These are phyloP conservation scores for Sugiyamaella castrensis DNA, from an alignment of 1,139 yeast species.

Conservation along the genomic window DNA sequence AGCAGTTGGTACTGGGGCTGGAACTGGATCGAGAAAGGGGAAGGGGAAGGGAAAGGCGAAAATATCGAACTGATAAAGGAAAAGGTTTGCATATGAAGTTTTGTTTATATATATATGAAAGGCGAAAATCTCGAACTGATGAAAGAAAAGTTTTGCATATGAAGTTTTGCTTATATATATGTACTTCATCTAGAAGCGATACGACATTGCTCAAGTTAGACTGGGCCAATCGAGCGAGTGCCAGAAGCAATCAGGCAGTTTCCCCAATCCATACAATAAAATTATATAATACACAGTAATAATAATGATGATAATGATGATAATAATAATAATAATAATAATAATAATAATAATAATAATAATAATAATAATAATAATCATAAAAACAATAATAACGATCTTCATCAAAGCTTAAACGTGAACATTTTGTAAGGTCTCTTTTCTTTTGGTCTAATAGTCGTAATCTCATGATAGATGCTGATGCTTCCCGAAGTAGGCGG, in stretches of 20 bases:
- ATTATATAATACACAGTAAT: background rate
- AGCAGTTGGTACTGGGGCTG: no score
- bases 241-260: background rate
- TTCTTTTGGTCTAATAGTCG: background rate
- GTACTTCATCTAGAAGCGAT: background rate
- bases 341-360: background rate
- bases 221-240: background rate
- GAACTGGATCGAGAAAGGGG: no score
- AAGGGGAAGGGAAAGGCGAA: no score
- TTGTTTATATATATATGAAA: no score
- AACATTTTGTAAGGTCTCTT: background rate
- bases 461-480: no score
- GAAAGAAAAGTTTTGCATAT: no score
- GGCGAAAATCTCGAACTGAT: no score
- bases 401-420: background rate
- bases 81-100: no score
- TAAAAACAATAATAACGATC: background rate
- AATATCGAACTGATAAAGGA: no score
- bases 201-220: background rate
- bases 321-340: background rate
- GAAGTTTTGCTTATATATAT: no score
- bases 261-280: no score
- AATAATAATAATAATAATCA: background rate
- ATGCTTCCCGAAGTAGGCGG: no score
- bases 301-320: background rate